Evolutionary conservation across 139 green algal genomes (phyloP).

Genomic region (Volvox africanus): DNA sequence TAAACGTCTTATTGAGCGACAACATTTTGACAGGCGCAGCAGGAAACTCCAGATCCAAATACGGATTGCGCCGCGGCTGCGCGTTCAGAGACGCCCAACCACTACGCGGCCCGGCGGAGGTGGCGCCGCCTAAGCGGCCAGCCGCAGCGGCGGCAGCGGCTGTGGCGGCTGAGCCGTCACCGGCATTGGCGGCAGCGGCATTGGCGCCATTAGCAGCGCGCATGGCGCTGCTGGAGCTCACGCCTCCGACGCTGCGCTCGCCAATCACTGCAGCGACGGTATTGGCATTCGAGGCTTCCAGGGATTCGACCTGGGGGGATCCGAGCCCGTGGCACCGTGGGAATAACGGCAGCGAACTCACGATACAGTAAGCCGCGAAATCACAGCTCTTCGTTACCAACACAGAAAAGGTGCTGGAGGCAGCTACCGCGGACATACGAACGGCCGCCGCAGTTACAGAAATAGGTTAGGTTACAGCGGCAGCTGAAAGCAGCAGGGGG

Average conservation of each 20-base stretch:
- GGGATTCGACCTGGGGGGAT: background rate
- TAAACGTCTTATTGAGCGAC: conserved; percentile 81
- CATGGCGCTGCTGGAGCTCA: background rate
- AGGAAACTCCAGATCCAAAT: conserved; percentile 64
- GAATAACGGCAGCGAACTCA: too few species aligned
- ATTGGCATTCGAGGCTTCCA: background rate
- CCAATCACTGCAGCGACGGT: background rate
- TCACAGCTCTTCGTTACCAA: too few species aligned
- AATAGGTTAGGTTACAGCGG: too few species aligned
- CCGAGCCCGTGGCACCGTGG: too few species aligned
- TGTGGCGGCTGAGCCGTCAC: background rate
- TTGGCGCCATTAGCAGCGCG: background rate
- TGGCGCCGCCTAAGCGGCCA: background rate
- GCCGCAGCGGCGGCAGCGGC: background rate
- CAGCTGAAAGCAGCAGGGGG: too few species aligned
- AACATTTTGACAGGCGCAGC: conserved; percentile 66
- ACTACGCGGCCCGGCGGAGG: conserved; percentile 31
- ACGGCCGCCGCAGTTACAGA: too few species aligned
- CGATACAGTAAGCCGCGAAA: too few species aligned
- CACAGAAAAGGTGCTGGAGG: too few species aligned
- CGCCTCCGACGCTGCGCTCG: conserved; percentile 24
- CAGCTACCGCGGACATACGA: too few species aligned
- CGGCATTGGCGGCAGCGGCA: background rate
- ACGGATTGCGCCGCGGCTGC: conserved; percentile 65
- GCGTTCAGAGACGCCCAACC: conserved; percentile 56